These are phyloP conservation scores for Xanthoconium separans DNA, from an alignment of 1,284 basidiomycete genomes.

Conservation along the genomic window DNA sequence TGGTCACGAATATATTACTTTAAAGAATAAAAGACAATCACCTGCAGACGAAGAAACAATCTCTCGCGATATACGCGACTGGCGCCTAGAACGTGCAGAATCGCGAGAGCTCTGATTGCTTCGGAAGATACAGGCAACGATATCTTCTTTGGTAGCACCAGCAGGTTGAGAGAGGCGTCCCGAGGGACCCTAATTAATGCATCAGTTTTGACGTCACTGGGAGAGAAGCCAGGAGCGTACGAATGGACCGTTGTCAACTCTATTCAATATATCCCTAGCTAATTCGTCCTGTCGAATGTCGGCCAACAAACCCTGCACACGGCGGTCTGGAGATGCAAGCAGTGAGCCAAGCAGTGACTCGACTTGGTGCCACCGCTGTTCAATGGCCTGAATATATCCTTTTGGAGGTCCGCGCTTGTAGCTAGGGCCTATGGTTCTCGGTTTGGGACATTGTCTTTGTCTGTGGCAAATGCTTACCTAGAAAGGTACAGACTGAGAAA, in stretches of 20 bases:
- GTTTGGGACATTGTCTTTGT: neutral
- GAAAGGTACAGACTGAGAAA: constrained; percentile 68
- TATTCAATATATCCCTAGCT: constrained; percentile 66
- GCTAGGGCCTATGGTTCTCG: constrained; percentile 57
- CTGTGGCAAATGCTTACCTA: constrained; percentile 46
- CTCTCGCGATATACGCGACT: constrained; percentile 73
- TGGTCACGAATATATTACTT: constrained; percentile 10
- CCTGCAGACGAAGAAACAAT: constrained; percentile 70
- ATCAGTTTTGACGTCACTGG: constrained; percentile 9
- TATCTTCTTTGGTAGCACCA: constrained; percentile 61
- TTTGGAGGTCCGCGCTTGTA: constrained; percentile 87
- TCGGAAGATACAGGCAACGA: constrained; percentile 68
- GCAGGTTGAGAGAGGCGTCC: constrained; percentile 52
- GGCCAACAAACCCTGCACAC: constrained; percentile 65
- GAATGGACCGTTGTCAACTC: constrained; percentile 76
- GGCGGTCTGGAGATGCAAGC: constrained; percentile 68
- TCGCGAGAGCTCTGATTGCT: constrained; percentile 57
- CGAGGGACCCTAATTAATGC: constrained; percentile 54
- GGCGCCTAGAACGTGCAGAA: constrained; percentile 62
- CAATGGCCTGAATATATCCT: constrained; percentile 88
- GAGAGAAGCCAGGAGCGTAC: constrained; percentile 34
- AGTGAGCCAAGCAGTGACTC: constrained; percentile 81
- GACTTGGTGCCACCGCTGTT: constrained; percentile 86
- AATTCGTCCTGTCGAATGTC: constrained; percentile 70
- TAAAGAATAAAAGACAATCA: constrained; percentile 21